Evolutionary conservation across 1,284 basidiomycete species (phyloP).

Genomic region (Amylostereum areolatum): DNA sequence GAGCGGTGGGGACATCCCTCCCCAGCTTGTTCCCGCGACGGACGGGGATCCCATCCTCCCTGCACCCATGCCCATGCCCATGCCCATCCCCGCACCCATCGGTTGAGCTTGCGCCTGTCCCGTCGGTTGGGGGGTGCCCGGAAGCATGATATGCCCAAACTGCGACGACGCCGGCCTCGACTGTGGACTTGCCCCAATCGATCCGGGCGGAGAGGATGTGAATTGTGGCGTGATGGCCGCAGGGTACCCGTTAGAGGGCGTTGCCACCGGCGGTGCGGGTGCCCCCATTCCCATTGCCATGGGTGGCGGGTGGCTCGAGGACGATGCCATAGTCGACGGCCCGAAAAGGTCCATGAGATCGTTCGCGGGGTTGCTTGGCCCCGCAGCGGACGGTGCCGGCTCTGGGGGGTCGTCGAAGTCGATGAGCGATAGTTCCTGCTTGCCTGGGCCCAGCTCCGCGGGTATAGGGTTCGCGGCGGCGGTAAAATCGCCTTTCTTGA

Average conservation of each 20-base stretch:
- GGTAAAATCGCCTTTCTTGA: conserved; percentile 82
- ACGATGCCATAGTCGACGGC: conserved; percentile 16
- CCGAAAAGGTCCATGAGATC: conserved; percentile 60
- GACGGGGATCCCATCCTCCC: background rate
- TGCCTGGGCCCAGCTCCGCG: conserved; percentile 37
- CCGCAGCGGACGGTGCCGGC: conserved; percentile 12
- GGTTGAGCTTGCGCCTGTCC: conserved; percentile 2
- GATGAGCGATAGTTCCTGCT: conserved; percentile 54
- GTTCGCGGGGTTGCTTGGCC: conserved; percentile 22
- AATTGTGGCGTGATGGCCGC: conserved; percentile 3
- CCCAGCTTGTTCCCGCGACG: background rate
- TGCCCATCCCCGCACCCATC: background rate
- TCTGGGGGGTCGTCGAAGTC: conserved; percentile 59
- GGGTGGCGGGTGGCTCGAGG: too few relatives aligned
- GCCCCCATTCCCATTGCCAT: too few relatives aligned
- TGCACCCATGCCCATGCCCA: conserved; percentile 1
- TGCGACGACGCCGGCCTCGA: conserved; percentile 18
- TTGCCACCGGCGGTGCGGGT: background rate
- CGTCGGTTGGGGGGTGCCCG: conserved; percentile 33
- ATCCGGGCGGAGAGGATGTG: conserved; percentile 5
- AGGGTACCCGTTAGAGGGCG: conserved; percentile 2
- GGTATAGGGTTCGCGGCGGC: conserved; percentile 63
- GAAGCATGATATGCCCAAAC: conserved; percentile 45
- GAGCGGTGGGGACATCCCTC: background rate
- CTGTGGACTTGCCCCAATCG: background rate